Evolutionary conservation across 352 stramenopile genomes (phyloP).

Genomic region (Globisporangium paroecandrum): DNA sequence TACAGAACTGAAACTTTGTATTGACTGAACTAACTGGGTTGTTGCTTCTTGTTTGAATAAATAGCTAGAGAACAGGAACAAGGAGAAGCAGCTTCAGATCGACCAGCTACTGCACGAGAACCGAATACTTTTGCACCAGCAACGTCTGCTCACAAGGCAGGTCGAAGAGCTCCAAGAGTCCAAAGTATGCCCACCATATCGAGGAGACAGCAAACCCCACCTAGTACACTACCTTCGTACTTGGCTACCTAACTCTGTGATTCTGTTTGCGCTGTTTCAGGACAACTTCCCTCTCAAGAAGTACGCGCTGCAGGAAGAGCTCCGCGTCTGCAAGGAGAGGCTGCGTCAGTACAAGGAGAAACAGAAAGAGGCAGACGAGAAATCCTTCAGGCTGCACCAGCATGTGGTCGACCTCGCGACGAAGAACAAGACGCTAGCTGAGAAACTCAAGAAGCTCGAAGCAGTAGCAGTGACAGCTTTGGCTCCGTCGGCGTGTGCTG

Average conservation of each 20-base stretch:
- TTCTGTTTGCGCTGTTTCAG: slow-evolving; percentile 17
- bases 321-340: slow-evolving; percentile 60
- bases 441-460: slow-evolving; percentile 46
- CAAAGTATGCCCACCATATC: slow-evolving; percentile 23
- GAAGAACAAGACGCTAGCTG: slow-evolving; percentile 55
- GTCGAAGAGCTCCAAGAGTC: slow-evolving; percentile 61
- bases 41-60: slow-evolving; percentile 15
- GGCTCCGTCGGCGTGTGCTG: slow-evolving; percentile 9
- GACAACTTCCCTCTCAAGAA: slow-evolving; percentile 50
- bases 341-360: slow-evolving; percentile 58
- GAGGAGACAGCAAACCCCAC: background rate
- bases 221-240: background rate
- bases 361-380: slow-evolving; percentile 45
- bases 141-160: slow-evolving; percentile 46
- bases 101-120: slow-evolving; percentile 64
- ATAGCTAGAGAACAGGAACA: slow-evolving; percentile 62
- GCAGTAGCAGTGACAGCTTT: slow-evolving; percentile 2
- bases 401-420: slow-evolving; percentile 47
- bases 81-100: slow-evolving; percentile 62
- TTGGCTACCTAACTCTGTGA: background rate
- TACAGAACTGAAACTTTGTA: background rate
- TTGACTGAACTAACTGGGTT: background rate
- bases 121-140: slow-evolving; percentile 46
- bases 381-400: slow-evolving; percentile 41
- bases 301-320: slow-evolving; percentile 49